phyloP scores from a whole-genome alignment of 352 stramenopile species.

The Pythium utonaiense region DNA sequence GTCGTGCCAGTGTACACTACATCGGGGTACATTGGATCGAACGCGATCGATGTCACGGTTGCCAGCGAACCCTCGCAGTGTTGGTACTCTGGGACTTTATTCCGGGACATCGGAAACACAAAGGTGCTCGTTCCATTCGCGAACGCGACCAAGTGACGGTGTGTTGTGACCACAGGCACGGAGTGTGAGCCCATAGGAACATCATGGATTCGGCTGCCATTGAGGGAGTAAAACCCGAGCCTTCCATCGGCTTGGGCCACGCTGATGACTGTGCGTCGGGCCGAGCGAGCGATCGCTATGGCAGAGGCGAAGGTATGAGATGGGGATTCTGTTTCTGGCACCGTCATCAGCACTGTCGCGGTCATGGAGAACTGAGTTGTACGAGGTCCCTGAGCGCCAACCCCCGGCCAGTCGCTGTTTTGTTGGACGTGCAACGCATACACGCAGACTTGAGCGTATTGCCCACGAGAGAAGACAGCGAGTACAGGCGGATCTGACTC shows the following conservation, averaged over 20 bases:
- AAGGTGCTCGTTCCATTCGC: slow-evolving; percentile 28
- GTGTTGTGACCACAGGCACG: slow-evolving; percentile 25
- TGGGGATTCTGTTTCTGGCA: too few species aligned
- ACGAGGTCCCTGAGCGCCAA: neutral
- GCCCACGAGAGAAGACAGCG: neutral
- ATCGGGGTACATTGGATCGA: slow-evolving; percentile 34
- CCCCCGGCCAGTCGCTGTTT: neutral
- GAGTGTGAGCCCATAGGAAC: slow-evolving; percentile 25
- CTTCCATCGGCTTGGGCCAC: slow-evolving; percentile 2
- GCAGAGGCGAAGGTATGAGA: neutral
- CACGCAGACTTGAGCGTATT: neutral
- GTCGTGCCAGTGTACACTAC: slow-evolving; percentile 48
- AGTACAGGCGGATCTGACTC: slow-evolving; percentile 14
- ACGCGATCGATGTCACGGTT: slow-evolving; percentile 36
- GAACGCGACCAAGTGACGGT: slow-evolving; percentile 42
- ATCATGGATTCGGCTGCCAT: slow-evolving; percentile 44
- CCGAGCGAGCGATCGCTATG: slow-evolving; percentile 13
- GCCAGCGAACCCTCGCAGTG: slow-evolving; percentile 39
- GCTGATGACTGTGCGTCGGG: slow-evolving; percentile 25
- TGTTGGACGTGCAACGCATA: slow-evolving; percentile 2
- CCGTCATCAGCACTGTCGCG: too few species aligned
- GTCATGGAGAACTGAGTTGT: neutral
- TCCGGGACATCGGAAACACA: slow-evolving; percentile 30
- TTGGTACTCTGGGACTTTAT: slow-evolving; percentile 27
- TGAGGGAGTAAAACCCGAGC: slow-evolving; percentile 34